These are phyloP conservation scores for Thelonectria blattea DNA, from an alignment of 2,329 filamentous ascomycete genomes.

Conservation along the genomic window DNA sequence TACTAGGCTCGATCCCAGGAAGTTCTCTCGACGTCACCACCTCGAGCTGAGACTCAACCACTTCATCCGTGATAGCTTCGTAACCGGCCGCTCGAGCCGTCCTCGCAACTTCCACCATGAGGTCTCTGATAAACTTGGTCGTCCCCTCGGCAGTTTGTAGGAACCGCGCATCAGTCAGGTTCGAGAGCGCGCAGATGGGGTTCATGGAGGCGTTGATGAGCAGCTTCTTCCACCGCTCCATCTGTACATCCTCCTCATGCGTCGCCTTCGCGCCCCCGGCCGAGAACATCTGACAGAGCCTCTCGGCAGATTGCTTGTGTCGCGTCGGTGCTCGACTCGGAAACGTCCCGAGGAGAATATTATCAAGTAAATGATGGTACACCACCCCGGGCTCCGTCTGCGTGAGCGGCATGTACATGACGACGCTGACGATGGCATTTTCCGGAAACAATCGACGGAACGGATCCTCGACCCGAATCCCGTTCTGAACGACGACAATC, in stretches of 20 bases:
- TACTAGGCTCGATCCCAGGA: conserved; percentile 2
- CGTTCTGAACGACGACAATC: conserved; percentile 11
- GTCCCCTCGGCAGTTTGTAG: not conserved
- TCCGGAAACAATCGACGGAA: conserved; percentile 1
- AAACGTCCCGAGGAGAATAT: conserved; percentile 2
- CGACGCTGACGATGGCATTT: conserved; percentile 11
- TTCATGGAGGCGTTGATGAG: conserved; percentile 4
- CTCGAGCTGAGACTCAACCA: not conserved
- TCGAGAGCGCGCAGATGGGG: not conserved
- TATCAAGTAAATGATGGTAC: not conserved
- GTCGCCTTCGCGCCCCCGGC: not conserved
- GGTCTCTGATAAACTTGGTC: not conserved
- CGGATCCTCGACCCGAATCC: conserved; percentile 1
- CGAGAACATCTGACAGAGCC: not conserved
- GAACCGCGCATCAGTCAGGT: not conserved
- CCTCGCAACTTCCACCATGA: conserved; percentile 1
- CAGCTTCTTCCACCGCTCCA: conserved; percentile 2
- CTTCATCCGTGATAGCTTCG: not conserved
- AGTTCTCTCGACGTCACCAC: not conserved
- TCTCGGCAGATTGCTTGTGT: not conserved
- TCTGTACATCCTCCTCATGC: not conserved
- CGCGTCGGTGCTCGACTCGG: not conserved
- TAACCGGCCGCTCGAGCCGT: conserved; percentile 4
- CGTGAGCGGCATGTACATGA: conserved; percentile 1
- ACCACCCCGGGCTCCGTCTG: conserved; percentile 1